Evolutionary conservation across 768 basidiomycete genomes (phyloP), one percentile per base, ranked within the genome.

Genomic region (Boletus sp.): DNA sequence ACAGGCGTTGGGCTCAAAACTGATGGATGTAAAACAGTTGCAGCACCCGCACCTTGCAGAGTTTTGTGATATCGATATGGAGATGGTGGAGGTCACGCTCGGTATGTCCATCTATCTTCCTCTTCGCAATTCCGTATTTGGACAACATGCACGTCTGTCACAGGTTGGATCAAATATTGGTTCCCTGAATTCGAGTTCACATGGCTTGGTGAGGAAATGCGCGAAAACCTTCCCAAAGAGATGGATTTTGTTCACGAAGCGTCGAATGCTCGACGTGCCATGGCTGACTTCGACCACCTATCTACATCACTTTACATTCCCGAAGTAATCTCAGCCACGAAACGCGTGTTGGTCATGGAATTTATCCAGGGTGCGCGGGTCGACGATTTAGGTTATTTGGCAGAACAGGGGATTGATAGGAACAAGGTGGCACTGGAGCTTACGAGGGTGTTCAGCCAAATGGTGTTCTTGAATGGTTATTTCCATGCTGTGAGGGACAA

Each of bases 181-280:
- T 98, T 98, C 71, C 97, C 97, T 1, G 87, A 94, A 52, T 99
- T 98, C 64, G 95, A 98, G 70, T 91, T 96, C 67, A 87, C 86
- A 0, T 97, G 94, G 95, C 80, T 96, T 11, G 76, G 89, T 56
- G 91, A 94, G 63, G 97, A 98, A 76, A 98, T 99, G 95, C 85
- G 88, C 33, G 83, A 86, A 61, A 94, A 94, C 68, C 75, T 92
- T 30, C 94, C 93, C 0, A 88, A 89, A 64, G 95, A 98, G 74
- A 92, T 98, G 92, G 86, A 99, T 74, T 98, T 99, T 67, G 74
- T 83, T 14, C 86, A 93, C 61, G 97, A 99, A 76, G 93, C 94
- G 3, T 71, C 75, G 8, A 99, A 98, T 69, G 89, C 97, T 5
- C 79, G 77, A n/a, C 80, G 85, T 30, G 85, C 89, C 10, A 71